phyloP scores from a whole-genome alignment of 495 filamentous ascomycete genomes.

The Xylaria telfairii region DNA sequence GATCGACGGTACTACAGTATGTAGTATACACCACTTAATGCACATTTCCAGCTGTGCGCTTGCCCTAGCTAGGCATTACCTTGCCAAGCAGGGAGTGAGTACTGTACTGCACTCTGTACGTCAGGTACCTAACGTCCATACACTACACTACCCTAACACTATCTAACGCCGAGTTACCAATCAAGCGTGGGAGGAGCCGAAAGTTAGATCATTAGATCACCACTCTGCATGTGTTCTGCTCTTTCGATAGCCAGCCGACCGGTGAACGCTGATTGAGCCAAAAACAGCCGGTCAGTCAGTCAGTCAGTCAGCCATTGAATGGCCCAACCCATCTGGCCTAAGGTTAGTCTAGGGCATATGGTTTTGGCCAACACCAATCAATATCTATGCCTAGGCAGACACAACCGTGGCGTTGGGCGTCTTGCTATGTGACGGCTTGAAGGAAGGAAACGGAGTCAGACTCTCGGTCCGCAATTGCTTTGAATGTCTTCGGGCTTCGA shows the following conservation, averaged over 20 bases:
- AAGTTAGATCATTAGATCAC: background rate
- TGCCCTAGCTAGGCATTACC: background rate
- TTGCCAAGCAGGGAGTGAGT: background rate
- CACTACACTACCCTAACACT: no score
- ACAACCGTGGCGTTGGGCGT: background rate
- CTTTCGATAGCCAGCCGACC: background rate
- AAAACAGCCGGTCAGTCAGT: conserved; percentile 12
- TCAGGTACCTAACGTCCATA: background rate
- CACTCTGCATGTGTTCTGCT: background rate
- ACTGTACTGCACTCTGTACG: no score
- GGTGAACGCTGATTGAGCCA: background rate
- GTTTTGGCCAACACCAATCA: background rate
- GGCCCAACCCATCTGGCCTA: background rate
- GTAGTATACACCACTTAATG: background rate
- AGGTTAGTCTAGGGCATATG: background rate
- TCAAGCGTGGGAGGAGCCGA: background rate
- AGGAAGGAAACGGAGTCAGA: background rate
- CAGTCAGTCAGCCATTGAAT: no score
- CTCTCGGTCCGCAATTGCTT: background rate
- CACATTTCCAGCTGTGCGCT: background rate
- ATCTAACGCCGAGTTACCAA: background rate
- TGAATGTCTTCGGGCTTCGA: background rate
- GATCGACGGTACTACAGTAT: conserved; percentile 11
- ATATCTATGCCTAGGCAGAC: background rate
- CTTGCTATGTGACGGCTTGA: background rate